A percentile compares a stretch with the other conserved stretches of the same genome.
Evolutionary conservation across 352 stramenopile genomes (phyloP).

Genomic region (Pythium monospermum): DNA sequence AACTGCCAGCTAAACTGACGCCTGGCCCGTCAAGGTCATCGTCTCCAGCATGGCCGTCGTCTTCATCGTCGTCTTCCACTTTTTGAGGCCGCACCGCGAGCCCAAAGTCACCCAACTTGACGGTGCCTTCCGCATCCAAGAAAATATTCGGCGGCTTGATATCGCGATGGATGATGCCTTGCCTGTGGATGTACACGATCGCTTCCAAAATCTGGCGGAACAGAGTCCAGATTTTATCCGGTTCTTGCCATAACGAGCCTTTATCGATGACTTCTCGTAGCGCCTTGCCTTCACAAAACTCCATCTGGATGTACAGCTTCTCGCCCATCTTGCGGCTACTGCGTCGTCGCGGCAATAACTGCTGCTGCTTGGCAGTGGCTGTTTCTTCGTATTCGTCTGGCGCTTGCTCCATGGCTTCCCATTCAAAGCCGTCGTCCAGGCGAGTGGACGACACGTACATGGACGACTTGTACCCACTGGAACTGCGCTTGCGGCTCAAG

Average conservation of each 20-base stretch:
- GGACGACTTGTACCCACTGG: constrained; percentile 28
- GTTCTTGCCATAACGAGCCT: constrained; percentile 65
- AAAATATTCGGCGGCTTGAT: constrained; percentile 94
- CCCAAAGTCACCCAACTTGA: constrained; percentile 94
- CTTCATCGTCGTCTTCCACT: constrained; percentile 35
- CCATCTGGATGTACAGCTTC: constrained; percentile 93
- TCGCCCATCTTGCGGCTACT: constrained; percentile 57
- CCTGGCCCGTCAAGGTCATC: not conserved
- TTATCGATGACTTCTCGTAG: constrained; percentile 94
- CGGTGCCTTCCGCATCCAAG: constrained; percentile 87
- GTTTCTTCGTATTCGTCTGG: constrained; percentile 24
- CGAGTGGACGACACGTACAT: constrained; percentile 31
- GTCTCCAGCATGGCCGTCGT: constrained; percentile 23
- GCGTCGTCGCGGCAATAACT: constrained; percentile 2
- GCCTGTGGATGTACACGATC: constrained; percentile 92
- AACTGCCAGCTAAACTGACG: constrained; percentile 4
- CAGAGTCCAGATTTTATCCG: constrained; percentile 91
- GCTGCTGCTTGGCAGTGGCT: not conserved
- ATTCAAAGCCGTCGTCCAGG: constrained; percentile 66
- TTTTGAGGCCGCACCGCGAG: constrained; percentile 84
- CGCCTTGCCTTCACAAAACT: constrained; percentile 93
- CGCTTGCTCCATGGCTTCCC: constrained; percentile 39
- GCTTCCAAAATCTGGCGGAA: constrained; percentile 94
- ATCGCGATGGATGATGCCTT: constrained; percentile 92
- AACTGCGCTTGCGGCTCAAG: constrained; percentile 37